phyloP scores from a whole-genome alignment of 2,329 filamentous ascomycete genomes.

The Verticillium klebahnii region DNA sequence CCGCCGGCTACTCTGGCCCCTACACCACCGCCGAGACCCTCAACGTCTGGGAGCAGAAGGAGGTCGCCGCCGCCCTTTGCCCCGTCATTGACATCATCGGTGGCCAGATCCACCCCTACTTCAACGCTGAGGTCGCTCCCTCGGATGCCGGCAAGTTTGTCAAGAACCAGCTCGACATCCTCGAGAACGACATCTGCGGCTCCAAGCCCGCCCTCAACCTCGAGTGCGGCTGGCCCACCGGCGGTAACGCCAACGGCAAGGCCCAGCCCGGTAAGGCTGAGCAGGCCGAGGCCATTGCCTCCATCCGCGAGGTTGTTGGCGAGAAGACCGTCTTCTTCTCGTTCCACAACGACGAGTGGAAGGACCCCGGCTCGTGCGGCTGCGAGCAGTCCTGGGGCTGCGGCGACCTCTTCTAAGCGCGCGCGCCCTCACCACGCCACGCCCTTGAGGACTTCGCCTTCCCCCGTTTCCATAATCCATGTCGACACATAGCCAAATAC shows the following conservation, averaged over 20 bases:
- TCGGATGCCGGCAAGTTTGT: slow-evolving; percentile 72
- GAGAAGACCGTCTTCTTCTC: slow-evolving; percentile 76
- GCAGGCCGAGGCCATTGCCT: slow-evolving; percentile 68
- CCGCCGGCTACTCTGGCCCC: slow-evolving; percentile 65
- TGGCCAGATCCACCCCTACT: slow-evolving; percentile 91
- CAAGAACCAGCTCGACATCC: slow-evolving; percentile 64
- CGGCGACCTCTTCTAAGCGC: slow-evolving; percentile 38
- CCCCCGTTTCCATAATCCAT: background rate
- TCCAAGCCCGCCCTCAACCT: slow-evolving; percentile 73
- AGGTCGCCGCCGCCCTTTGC: slow-evolving; percentile 61
- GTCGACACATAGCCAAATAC: background rate
- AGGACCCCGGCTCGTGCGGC: slow-evolving; percentile 60
- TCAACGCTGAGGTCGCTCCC: slow-evolving; percentile 68
- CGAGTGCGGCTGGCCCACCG: slow-evolving; percentile 85
- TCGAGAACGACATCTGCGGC: slow-evolving; percentile 61
- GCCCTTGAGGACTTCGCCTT: background rate
- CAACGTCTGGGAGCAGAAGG: slow-evolving; percentile 64
- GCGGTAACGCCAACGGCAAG: slow-evolving; percentile 64
- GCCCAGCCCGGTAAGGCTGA: slow-evolving; percentile 63
- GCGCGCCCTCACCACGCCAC: background rate
- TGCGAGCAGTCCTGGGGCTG: slow-evolving; percentile 84
- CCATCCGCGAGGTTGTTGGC: slow-evolving; percentile 64
- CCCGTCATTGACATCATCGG: slow-evolving; percentile 69
- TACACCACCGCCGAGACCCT: slow-evolving; percentile 86
- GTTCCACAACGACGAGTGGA: slow-evolving; percentile 77